A percentile compares a stretch with the other conserved stretches of the same genome.
Evolutionary conservation across 2,329 filamentous ascomycete genomes (phyloP).

Genomic region (Colletotrichum tofieldiae): DNA sequence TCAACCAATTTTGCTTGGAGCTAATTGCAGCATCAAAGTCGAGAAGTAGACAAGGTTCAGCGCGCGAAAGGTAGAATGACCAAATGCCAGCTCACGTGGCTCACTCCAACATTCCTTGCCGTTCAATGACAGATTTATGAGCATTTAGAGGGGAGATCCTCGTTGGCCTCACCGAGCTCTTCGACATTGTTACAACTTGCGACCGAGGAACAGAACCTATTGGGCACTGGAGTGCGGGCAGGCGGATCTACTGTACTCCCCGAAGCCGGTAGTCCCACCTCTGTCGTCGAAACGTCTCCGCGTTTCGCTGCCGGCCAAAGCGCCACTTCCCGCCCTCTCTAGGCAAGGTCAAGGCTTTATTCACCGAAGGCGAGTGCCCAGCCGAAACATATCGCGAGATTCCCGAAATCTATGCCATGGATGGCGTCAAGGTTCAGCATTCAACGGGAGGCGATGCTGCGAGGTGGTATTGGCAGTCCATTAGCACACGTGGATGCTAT

Average conservation of each 20-base stretch:
- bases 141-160: background rate
- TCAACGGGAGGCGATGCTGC: background rate
- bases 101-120: background rate
- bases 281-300: conserved; percentile 32
- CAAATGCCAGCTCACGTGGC: background rate
- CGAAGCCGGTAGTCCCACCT: conserved; percentile 28
- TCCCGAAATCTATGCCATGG: conserved; percentile 30
- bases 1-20: background rate
- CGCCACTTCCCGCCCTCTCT: conserved; percentile 30
- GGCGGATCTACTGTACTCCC: background rate
- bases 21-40: too few species aligned
- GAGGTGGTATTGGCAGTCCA: background rate
- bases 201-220: background rate
- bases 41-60: background rate
- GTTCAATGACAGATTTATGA: background rate
- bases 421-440: background rate
- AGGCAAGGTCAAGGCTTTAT: conserved; percentile 13
- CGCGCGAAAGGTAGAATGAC: background rate
- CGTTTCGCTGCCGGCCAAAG: conserved; percentile 41
- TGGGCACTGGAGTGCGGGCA: background rate
- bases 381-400: conserved; percentile 26
- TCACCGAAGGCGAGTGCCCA: conserved; percentile 7
- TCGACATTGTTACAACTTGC: conserved; percentile 16
- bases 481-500: background rate
- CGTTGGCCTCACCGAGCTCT: background rate